phyloP scores from a whole-genome alignment of 352 stramenopile species.

The Phytophthora podocarpi region DNA sequence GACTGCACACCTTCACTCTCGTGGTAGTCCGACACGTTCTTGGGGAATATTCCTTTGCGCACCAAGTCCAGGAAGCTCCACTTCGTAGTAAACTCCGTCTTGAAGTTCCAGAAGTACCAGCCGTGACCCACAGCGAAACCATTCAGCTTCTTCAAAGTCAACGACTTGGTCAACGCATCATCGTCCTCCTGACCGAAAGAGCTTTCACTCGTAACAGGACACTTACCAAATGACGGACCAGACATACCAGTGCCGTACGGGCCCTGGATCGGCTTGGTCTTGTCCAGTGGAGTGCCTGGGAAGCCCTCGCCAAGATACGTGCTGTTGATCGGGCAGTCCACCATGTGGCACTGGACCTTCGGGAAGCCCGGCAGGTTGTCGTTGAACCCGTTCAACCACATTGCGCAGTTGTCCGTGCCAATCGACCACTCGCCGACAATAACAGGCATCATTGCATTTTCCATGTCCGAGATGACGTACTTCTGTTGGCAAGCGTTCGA shows the following conservation, averaged over 20 bases:
- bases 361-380: slow-evolving; percentile 94
- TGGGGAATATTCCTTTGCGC: slow-evolving; percentile 67
- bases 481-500: slow-evolving; percentile 93
- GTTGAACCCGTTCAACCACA: slow-evolving; percentile 90
- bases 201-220: slow-evolving; percentile 84
- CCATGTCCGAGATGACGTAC: slow-evolving; percentile 89
- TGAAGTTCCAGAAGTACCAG: slow-evolving; percentile 97
- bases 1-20: slow-evolving; percentile 61
- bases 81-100: slow-evolving; percentile 90
- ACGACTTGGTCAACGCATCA: slow-evolving; percentile 68
- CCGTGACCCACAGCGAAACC: slow-evolving; percentile 91
- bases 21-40: slow-evolving; percentile 76
- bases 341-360: slow-evolving; percentile 87
- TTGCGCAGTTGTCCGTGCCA: slow-evolving; percentile 83
- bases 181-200: slow-evolving; percentile 87
- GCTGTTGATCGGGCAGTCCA: slow-evolving; percentile 80
- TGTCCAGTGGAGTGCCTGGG: slow-evolving; percentile 91
- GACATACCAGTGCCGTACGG: slow-evolving; percentile 83
- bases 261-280: slow-evolving; percentile 89
- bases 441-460: slow-evolving; percentile 93
- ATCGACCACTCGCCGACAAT: slow-evolving; percentile 97
- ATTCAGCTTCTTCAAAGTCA: slow-evolving; percentile 94
- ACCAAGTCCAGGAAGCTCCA: slow-evolving; percentile 91
- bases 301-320: slow-evolving; percentile 92
- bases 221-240: slow-evolving; percentile 90